Base-by-base conservation (phyloP, 2,329 filamentous ascomycete species). In the Seiridium cupressi region DNA sequence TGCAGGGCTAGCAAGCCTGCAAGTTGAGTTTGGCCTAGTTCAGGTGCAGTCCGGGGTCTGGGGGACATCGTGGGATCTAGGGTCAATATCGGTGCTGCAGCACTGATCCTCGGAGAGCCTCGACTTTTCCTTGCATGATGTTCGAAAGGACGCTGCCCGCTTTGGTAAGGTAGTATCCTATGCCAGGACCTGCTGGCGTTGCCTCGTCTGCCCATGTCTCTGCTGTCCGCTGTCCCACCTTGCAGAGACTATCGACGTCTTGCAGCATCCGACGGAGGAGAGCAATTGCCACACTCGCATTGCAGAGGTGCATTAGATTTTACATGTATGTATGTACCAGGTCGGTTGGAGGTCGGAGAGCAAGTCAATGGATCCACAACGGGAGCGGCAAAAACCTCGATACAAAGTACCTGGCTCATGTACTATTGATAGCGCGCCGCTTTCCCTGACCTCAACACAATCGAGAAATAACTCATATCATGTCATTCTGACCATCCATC, bases 141-240 rank as follows among this genome's bases (percentile, higher is more conserved):
- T 13, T 32, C 36, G 32, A 44, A 35, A 38, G 35, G 35, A 31
- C 11, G 10, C n/a, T 57, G 42, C 38, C 54, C 54, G 54, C 44
- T 47, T 57, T 47, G 54, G 42, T 47, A 57, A 57, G 53, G 54
- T 57, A 47, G 54, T 57, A 57, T 57, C 13, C 49, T 44, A 31
- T 36, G 11, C 34, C 13, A 18, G 18, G 38, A n/a, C 35, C n/a
- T 36, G 10, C 11, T 31, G 1, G 26, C 18, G 34, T 7, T 31
- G 34, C 32, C 7, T n/a, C 6, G 31, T 40, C 18, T 26, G 18
- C 18, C 18, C 18, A 26, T 26, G 18, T 32, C 26, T 32, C 10
- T 53, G 26, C 32, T 53, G 34, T 31, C 11, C 44, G 18, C 11
- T 7, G 26, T 34, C 3, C 31, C 40, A n/a, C 36, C n/a, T 38